phyloP scores from a whole-genome alignment of 768 basidiomycete species.

The Neoboletus subvelutipes region DNA sequence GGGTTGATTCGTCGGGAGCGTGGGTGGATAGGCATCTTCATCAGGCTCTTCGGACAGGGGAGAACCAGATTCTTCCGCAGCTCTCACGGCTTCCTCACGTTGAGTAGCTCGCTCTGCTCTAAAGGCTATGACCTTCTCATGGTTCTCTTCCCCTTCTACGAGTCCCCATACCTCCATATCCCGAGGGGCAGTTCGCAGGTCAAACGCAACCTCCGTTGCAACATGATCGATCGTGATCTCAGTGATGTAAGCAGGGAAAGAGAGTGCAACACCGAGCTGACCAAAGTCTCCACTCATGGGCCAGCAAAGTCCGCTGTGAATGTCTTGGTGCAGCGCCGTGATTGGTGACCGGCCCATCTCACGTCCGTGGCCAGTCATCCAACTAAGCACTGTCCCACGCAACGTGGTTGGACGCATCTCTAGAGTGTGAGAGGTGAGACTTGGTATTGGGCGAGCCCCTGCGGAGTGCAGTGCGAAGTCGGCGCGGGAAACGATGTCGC shows the following conservation, averaged over 20 bases:
- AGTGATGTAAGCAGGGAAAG: slow-evolving; percentile 52
- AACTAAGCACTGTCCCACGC: slow-evolving; percentile 47
- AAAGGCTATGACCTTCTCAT: slow-evolving; percentile 59
- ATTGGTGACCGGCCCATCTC: slow-evolving; percentile 80
- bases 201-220: slow-evolving; percentile 75
- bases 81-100: slow-evolving; percentile 34
- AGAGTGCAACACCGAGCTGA: slow-evolving; percentile 80
- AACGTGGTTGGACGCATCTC: slow-evolving; percentile 58
- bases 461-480: slow-evolving; percentile 86
- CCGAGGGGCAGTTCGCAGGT: slow-evolving; percentile 77
- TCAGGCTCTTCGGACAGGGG: slow-evolving; percentile 20
- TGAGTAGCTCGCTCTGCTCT: slow-evolving; percentile 42
- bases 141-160: slow-evolving; percentile 75
- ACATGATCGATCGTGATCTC: slow-evolving; percentile 89
- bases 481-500: slow-evolving; percentile 76
- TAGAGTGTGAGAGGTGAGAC: slow-evolving; percentile 78
- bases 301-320: slow-evolving; percentile 88
- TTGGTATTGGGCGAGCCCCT: slow-evolving; percentile 79
- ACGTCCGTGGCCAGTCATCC: slow-evolving; percentile 60
- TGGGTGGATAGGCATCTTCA: slow-evolving; percentile 46
- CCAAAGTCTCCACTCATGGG: slow-evolving; percentile 80
- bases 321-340: slow-evolving; percentile 84
- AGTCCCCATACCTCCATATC: slow-evolving; percentile 92
- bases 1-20: slow-evolving; percentile 44
- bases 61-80: slow-evolving; percentile 31